Conservation (phyloP, 306 rosid genomes). For the Cicer pinnatifidum region DNA sequence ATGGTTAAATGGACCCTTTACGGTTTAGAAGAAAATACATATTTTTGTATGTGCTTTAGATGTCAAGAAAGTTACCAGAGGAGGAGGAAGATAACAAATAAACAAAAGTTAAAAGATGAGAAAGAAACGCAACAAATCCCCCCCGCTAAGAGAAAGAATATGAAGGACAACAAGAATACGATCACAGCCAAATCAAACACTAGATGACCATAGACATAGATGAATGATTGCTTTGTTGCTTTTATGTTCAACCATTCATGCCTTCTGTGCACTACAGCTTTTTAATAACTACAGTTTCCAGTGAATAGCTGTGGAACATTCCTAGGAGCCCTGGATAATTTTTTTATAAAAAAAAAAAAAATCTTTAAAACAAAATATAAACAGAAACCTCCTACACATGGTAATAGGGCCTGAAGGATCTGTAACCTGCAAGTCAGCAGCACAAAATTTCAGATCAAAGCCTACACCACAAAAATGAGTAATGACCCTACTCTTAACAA, state of each 20-base stretch:
- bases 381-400: conserved; percentile 18
- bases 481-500: neutral
- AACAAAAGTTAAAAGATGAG: neutral
- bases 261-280: conserved; percentile 13
- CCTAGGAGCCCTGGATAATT: conserved; percentile 13
- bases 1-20: neutral
- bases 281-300: conserved; percentile 5
- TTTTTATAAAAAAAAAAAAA: neutral
- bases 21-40: neutral
- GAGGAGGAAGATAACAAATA: neutral
- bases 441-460: conserved; percentile 32
- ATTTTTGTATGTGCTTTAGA: neutral
- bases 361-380: neutral
- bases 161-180: neutral
- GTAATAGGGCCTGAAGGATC: conserved; percentile 8
- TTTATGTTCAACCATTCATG: neutral
- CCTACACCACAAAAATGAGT: conserved; percentile 16
- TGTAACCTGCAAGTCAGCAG: conserved; percentile 35
- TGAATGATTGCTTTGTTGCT: neutral
- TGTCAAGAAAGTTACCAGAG: neutral
- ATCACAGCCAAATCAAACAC: neutral
- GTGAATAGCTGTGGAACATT: conserved; percentile 36
- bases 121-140: neutral
- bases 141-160: neutral
- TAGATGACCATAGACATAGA: conserved; percentile 21